These are phyloP conservation scores for Vigna nakashimae DNA, from an alignment of 306 rosid genomes.

Conservation along the genomic window DNA sequence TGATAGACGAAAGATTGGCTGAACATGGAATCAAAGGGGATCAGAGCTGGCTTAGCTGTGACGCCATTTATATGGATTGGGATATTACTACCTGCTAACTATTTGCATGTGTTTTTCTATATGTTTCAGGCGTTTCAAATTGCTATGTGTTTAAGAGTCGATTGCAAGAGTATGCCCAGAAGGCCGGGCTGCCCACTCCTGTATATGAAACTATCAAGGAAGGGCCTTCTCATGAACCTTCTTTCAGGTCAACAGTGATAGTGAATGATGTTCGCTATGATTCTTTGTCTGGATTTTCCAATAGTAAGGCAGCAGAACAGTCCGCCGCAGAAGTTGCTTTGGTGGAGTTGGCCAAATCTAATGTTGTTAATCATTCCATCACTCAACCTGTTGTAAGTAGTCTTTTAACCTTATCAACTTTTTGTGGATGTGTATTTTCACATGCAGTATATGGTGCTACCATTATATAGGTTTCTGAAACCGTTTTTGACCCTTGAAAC, in stretches of 20 bases:
- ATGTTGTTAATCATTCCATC: constrained; percentile 60
- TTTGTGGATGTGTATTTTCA: neutral
- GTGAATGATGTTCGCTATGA: constrained; percentile 67
- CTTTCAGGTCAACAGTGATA: constrained; percentile 74
- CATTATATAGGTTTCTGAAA: neutral
- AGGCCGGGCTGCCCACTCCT: constrained; percentile 77
- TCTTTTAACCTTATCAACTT: constrained; percentile 24
- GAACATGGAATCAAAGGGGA: neutral
- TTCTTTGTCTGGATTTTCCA: constrained; percentile 79
- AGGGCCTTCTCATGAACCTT: constrained; percentile 95
- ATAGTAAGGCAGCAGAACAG: constrained; percentile 93
- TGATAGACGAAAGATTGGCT: neutral
- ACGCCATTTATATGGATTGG: neutral
- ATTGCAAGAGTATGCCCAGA: constrained; percentile 94
- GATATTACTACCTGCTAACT: constrained; percentile 16
- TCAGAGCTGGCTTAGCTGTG: neutral
- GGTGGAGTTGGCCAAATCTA: constrained; percentile 69
- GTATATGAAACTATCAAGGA: constrained; percentile 91
- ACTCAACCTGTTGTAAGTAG: constrained; percentile 83
- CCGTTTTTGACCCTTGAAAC: neutral
- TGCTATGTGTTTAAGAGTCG: constrained; percentile 94
- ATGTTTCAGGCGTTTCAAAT: constrained; percentile 74
- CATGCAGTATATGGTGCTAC: neutral
- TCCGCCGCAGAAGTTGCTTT: constrained; percentile 97
- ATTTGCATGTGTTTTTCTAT: neutral